Base-by-base conservation (phyloP, 768 basidiomycete genomes). In the Lentinula detonsa region DNA sequence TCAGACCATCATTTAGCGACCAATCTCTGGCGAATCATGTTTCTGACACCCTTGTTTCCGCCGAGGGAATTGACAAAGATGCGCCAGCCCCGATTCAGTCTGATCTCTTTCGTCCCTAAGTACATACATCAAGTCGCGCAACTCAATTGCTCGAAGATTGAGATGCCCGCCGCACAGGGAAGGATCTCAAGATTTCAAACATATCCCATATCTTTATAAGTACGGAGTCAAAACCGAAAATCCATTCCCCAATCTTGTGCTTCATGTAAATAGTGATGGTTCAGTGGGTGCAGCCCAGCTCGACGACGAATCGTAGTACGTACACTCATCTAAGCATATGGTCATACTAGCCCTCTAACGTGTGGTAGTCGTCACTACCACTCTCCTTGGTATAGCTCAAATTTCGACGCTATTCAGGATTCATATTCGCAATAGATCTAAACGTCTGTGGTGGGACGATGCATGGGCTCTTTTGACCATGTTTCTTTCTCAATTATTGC, bases 361-460 rank as follows among this genome's bases (percentile, higher is more conserved):
- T 7, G n/a, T 4, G 5, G 18, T n/a, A 62, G 61, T 62, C 18
- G 39, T 50, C 8, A 57, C 61, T 16, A 58, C 56, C 16, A 51
- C 34, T 18, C 34, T 62, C 11, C 45, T 62, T 34, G 37, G 40
- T 13, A 21, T 62, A 23, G 61, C 61, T 35, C 61, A 62, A 42
- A 37, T 59, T 13, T 21, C 59, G 57, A 62, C 61, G 10, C 16
- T 50, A 9, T 23, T 57, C 28, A 55, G 61, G 31, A 35, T 62
- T 7, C 13, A 16, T 16, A 15, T 62, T 15, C 56, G 61, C 6
- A 15, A 13, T 6, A 23, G 48, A 18, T 15, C n/a, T n/a, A 46
- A 39, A 16, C 43, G 61, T n/a, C 45, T 62, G n/a, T 62, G 61
- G 61, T 57, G 46, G 54, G 61, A 62, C 61, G 61, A 62, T 49